Percentiles rank a stretch among this genome's conserved stretches.
Evolutionary conservation across 2,329 filamentous ascomycete species (phyloP).

Genomic region (Hortaea werneckii): DNA sequence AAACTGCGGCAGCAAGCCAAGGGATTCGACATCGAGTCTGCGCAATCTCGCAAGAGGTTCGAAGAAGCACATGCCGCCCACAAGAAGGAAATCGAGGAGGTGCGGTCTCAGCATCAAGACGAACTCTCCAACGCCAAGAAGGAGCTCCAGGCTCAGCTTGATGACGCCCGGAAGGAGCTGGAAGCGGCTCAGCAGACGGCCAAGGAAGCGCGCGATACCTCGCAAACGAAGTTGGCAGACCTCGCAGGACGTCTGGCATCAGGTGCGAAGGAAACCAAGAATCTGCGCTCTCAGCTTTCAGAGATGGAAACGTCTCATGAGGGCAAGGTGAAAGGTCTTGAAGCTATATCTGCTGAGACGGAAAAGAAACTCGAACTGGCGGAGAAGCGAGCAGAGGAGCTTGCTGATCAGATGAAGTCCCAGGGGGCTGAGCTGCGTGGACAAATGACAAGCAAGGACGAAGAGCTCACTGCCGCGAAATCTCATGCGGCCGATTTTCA

Average conservation of each 20-base stretch:
- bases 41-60: background rate
- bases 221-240: constrained; percentile 17
- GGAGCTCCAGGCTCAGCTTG: constrained; percentile 2
- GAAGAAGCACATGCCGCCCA: constrained; percentile 1
- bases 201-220: constrained; percentile 7
- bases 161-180: constrained; percentile 2
- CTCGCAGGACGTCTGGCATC: constrained; percentile 14
- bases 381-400: background rate
- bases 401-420: background rate
- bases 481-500: background rate
- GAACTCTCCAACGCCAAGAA: background rate
- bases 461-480: background rate
- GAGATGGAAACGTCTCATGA: constrained; percentile 6
- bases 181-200: constrained; percentile 1
- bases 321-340: constrained; percentile 3
- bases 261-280: constrained; percentile 6
- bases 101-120: background rate
- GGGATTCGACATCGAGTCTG: background rate
- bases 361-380: background rate
- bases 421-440: background rate
- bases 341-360: constrained; percentile 2
- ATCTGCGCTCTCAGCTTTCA: constrained; percentile 5
- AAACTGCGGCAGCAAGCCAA: background rate
- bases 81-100: background rate
- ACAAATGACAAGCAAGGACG: background rate